Base-by-base conservation (phyloP, 768 basidiomycete species). In the Mycena pura region DNA sequence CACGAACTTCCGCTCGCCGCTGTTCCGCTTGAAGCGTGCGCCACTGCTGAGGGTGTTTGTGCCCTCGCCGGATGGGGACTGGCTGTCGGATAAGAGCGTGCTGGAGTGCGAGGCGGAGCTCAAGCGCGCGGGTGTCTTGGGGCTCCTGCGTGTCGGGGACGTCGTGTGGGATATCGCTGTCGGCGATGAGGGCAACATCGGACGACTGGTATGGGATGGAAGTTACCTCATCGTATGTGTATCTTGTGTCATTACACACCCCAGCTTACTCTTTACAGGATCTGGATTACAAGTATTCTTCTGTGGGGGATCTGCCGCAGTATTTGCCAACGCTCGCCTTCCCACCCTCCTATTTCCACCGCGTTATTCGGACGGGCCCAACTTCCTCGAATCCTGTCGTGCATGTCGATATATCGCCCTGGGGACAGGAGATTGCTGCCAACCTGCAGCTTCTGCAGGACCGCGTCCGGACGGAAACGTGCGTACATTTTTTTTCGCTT, bases 151-250 rank as follows among this genome's bases (percentile, higher is more conserved):
- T 46, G 78, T 86, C 27, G 93, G 93, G 1, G 93, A 95, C 71
- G 86, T 94, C 0, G 85, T 95, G 14, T 95, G 93, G 92, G 93
- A 95, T 68, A 80, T 88, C 14, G 93, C 92, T 5, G 90, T 91
- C 1, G 89, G 90, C 9, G 92, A 94, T 69, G 92, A 95, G 70
- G 91, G 88, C 1, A 94, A 95, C 72, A 81, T 88, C 7, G 93
- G 93, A n/a, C 77, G 90, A 63, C 70, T 94, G 73, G 80, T 93
- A 9, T 95, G 92, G 92, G 93, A 94, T 70, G 93, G 93, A n/a
- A 86, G 84, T 60, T 95, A 93, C 75, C 80, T 95, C 7, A 86
- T 95, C 67, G 92, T 94, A 70, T 69, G 91, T 41, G 56, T 24
- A n/a, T 38, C 51, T 57, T 25, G 65, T 55, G 65, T 61, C 46